These are phyloP conservation scores for Corchorus capsularis DNA, from an alignment of 345 rosid species.

Conservation along the genomic window DNA sequence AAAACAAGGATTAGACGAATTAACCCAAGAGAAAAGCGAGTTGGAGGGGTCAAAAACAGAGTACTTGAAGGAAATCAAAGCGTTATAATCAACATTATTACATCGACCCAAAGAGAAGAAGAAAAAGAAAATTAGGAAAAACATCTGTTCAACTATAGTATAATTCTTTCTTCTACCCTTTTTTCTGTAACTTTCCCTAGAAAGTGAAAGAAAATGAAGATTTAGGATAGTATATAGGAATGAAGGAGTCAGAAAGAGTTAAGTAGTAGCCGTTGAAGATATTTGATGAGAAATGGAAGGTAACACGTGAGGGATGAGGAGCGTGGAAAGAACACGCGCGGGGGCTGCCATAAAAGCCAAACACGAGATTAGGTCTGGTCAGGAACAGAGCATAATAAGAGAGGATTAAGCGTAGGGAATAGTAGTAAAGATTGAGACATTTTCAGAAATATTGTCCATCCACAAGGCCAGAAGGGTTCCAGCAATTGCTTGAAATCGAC, in stretches of 20 bases:
- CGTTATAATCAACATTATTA: slow-evolving; percentile 10
- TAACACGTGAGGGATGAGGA: slow-evolving; percentile 7
- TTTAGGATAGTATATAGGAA: not conserved
- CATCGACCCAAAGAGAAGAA: slow-evolving; percentile 13
- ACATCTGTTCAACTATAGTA: not conserved
- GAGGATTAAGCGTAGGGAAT: not conserved
- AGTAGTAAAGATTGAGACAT: slow-evolving; percentile 2
- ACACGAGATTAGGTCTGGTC: slow-evolving; percentile 11
- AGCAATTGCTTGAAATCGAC: not conserved
- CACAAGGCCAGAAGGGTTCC: slow-evolving; percentile 13
- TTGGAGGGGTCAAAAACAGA: slow-evolving; percentile 17
- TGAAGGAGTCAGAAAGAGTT: not conserved
- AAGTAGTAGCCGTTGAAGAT: slow-evolving; percentile 17
- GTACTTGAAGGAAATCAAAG: slow-evolving; percentile 3
- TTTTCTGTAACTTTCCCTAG: not conserved
- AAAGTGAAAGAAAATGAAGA: not conserved
- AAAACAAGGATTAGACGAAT: slow-evolving; percentile 16
- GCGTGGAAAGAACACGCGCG: not conserved
- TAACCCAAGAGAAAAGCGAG: slow-evolving; percentile 17
- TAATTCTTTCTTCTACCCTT: not conserved
- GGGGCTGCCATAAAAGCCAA: slow-evolving; percentile 1
- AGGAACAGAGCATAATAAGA: not conserved
- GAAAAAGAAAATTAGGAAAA: not conserved
- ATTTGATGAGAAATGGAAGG: slow-evolving; percentile 2
- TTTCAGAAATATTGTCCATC: not conserved